Base-by-base conservation (phyloP, 306 rosid genomes). In the Lathyrus sativus region DNA sequence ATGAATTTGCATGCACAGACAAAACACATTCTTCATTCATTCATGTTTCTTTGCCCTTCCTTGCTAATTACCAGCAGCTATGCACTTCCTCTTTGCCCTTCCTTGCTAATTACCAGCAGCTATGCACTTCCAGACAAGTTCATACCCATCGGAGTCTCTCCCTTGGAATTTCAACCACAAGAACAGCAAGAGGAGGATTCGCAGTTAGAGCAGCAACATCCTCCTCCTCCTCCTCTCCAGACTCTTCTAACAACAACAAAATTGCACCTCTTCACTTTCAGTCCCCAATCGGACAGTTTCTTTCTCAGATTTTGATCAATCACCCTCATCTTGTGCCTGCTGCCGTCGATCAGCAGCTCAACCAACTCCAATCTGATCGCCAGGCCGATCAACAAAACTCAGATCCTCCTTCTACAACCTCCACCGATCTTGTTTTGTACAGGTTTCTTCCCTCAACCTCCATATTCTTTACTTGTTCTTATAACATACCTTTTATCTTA, bases 291-390 rank as follows among this genome's bases (percentile, higher is more conserved):
- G 99, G 99, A 5, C 97, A 82, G 87, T 88, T 95, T 69, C 82
- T 95, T 64, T 82, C 96, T 69, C 85, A 90, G 80, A 90, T 90
- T 50, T 74, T 95, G 82, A 57, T 69, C 19, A 80, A 87, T 76
- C 99, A 95, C 80, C 99, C 97, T 0, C 99, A 95, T 72, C 99
- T 95, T 24, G 81, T 95, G 39, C 99, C 97, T 62, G 96, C 96
- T 66, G 97, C 97, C 4, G 89, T 88, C 18, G 99, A 95, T 67
- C 86, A 90, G 75, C 99, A 90, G 84, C 99, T 95, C 59, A 83
- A 84, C 49, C 96, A 81, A 77, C 99, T 95, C 44, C 97, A 87
- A 77, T 84, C 82, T 19, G 97, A 90, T 26, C 99, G 95, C 14
- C 95, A 90, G 43, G 80, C 92, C 14, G 90, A 83, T 61, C 77